Conservation (phyloP, 495 filamentous ascomycete species). For the Platismatia glauca region DNA sequence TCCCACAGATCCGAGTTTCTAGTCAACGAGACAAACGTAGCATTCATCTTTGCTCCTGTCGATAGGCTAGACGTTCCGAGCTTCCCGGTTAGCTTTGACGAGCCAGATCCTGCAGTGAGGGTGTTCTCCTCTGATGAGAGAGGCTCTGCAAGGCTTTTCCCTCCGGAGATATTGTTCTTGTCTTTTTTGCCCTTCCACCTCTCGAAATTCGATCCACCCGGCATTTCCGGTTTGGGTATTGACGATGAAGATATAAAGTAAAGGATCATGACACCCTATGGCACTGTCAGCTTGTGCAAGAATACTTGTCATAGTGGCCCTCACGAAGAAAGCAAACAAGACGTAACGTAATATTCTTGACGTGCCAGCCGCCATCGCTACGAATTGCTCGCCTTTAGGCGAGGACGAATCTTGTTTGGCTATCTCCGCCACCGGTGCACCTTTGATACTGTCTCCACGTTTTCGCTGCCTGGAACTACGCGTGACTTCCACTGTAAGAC, state of each 20-base stretch:
- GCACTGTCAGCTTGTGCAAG: conserved; percentile 9
- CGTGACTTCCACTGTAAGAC: neutral
- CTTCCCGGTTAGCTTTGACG: neutral
- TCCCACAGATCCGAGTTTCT: conserved; percentile 94
- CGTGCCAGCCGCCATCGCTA: conserved; percentile 56
- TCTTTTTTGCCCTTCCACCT: conserved; percentile 25
- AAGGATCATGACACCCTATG: conserved; percentile 61
- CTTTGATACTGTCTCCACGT: neutral
- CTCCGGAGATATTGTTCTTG: conserved; percentile 4
- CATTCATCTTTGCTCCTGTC: conserved; percentile 59
- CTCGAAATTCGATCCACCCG: conserved; percentile 19
- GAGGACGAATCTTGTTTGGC: neutral
- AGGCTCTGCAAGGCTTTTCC: neutral
- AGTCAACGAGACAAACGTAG: conserved; percentile 92
- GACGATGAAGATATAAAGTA: conserved; percentile 74
- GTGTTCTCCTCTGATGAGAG: conserved; percentile 1
- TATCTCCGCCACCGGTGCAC: neutral
- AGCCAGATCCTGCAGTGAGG: neutral
- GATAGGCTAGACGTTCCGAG: conserved; percentile 13
- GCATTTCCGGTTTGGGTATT: conserved; percentile 31
- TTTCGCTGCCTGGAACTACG: neutral
- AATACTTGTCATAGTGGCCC: conserved; percentile 25
- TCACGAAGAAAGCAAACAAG: conserved; percentile 75
- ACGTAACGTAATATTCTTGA: conserved; percentile 79
- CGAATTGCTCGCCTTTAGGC: conserved; percentile 16